A percentile compares a stretch with the other conserved stretches of the same genome.
phyloP scores from a whole-genome alignment of 257 asterid genomes.

The Ballota nigra region DNA sequence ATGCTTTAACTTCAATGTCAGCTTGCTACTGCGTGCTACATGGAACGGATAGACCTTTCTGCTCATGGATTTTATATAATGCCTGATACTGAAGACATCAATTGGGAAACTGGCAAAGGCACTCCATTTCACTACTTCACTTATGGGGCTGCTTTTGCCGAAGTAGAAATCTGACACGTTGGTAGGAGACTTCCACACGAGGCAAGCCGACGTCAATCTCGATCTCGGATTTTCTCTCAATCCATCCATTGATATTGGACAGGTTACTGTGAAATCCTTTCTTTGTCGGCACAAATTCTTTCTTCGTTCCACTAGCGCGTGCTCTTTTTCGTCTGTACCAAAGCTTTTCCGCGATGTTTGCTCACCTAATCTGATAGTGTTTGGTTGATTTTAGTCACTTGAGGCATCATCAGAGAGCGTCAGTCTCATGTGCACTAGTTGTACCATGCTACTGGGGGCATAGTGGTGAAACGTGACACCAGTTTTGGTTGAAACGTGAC shows the following conservation, averaged over 20 bases:
- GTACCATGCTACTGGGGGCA: no score
- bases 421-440: no score
- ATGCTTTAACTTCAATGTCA: no score
- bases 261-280: constrained; percentile 44
- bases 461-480: no score
- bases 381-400: neutral
- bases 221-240: constrained; percentile 92
- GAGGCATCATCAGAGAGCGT: neutral
- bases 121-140: constrained; percentile 78
- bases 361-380: neutral
- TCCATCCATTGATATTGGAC: constrained; percentile 96
- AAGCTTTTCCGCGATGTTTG: neutral
- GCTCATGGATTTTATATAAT: constrained; percentile 89
- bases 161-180: constrained; percentile 90
- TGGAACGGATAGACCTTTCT: constrained; percentile 91
- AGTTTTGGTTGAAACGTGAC: no score
- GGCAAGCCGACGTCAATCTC: constrained; percentile 70
- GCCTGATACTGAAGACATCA: constrained; percentile 76
- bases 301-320: neutral
- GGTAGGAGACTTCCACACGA: constrained; percentile 90
- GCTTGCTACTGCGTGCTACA: constrained; percentile 80
- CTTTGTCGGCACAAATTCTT: neutral
- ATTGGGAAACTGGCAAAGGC: constrained; percentile 81
- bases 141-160: constrained; percentile 89
- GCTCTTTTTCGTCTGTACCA: no score